Evolutionary conservation across 1,284 basidiomycete genomes (phyloP).

Genomic region (Cystobasidium pallidum): DNA sequence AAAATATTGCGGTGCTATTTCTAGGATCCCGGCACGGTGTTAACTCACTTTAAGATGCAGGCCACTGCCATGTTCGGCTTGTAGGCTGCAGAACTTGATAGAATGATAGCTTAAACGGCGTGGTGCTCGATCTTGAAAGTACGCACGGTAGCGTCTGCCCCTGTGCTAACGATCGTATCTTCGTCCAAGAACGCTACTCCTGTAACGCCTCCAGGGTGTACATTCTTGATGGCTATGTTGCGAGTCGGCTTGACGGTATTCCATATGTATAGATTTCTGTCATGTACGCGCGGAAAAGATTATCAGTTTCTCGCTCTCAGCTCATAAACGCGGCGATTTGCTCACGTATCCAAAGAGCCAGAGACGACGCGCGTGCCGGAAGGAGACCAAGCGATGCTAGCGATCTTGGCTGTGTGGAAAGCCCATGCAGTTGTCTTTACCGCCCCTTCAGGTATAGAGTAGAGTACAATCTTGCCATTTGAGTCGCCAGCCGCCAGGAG

Average conservation of each 20-base stretch:
- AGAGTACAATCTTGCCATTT: slow-evolving; percentile 76
- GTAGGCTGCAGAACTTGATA: background rate
- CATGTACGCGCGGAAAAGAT: background rate
- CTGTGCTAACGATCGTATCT: slow-evolving; percentile 69
- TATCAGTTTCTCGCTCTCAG: background rate
- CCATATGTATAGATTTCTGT: slow-evolving; percentile 79
- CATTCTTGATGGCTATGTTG: slow-evolving; percentile 82
- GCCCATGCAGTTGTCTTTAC: slow-evolving; percentile 78
- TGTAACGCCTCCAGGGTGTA: slow-evolving; percentile 77
- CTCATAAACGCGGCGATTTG: background rate
- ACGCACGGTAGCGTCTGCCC: slow-evolving; percentile 80
- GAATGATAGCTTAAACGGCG: slow-evolving; percentile 30
- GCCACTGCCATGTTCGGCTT: no score
- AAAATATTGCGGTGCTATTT: no score
- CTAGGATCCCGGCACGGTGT: no score
- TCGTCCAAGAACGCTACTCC: slow-evolving; percentile 76
- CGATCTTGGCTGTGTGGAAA: slow-evolving; percentile 81
- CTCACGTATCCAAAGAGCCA: slow-evolving; percentile 78
- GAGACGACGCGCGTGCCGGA: slow-evolving; percentile 78
- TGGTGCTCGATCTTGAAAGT: slow-evolving; percentile 72
- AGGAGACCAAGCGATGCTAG: slow-evolving; percentile 75
- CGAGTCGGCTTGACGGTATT: slow-evolving; percentile 74
- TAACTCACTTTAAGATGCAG: no score
- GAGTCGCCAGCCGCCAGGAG: slow-evolving; percentile 62
- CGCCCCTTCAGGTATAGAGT: slow-evolving; percentile 67